Evolutionary conservation across 192 early-diverging fungal species (phyloP).

Genomic region (Paraglomus brasilianum): DNA sequence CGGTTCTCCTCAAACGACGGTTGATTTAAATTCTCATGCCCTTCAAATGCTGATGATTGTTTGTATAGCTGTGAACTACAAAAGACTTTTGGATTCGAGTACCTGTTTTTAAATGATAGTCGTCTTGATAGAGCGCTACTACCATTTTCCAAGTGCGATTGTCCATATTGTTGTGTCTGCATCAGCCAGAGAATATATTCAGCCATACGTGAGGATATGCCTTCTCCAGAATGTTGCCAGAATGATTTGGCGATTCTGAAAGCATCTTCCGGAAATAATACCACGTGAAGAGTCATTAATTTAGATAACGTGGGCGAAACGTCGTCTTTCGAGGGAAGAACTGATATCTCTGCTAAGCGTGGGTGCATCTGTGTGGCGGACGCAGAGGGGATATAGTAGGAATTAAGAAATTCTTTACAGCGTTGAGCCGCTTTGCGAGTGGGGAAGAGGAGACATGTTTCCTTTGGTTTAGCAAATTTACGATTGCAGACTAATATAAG

Average conservation of each 20-base stretch:
- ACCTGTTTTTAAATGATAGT: conserved; percentile 31
- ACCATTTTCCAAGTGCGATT: conserved; percentile 26
- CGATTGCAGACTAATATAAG: conserved; percentile 49
- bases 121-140: conserved; percentile 32
- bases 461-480: conserved; percentile 64
- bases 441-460: conserved; percentile 76
- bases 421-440: conserved; percentile 62
- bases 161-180: conserved; percentile 50
- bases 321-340: conserved; percentile 51
- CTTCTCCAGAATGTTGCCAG: conserved; percentile 96
- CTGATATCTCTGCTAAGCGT: conserved; percentile 66
- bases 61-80: not conserved
- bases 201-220: conserved; percentile 84
- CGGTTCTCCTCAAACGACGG: conserved; percentile 48
- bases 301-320: conserved; percentile 39
- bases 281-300: conserved; percentile 53
- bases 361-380: conserved; percentile 15
- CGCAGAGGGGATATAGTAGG: conserved; percentile 42
- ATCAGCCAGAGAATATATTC: conserved; percentile 76
- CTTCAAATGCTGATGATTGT: conserved; percentile 22
- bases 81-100: conserved; percentile 26
- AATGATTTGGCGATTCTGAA: conserved; percentile 83
- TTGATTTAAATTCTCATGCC: conserved; percentile 28
- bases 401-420: conserved; percentile 64
- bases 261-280: conserved; percentile 72